Base-by-base conservation (phyloP, 176 grass and related monocot genomes). In the Panicum miliaceum region DNA sequence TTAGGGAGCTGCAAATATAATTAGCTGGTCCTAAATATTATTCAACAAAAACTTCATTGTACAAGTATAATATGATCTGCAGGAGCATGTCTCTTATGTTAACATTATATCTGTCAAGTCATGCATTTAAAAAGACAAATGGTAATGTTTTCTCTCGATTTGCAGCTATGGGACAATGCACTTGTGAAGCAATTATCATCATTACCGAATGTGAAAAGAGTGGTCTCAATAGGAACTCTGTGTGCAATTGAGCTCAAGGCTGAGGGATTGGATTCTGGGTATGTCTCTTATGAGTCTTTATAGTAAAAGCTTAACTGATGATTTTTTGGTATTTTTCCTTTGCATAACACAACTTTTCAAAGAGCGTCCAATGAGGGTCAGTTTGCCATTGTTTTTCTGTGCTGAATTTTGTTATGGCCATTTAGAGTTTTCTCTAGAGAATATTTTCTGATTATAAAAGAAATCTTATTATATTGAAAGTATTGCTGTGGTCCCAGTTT, bases 261-360 rank as follows among this genome's bases (percentile, higher is more conserved):
- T 75, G 83, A 95, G 74, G 93, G 91, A 76, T 89, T 88, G 75
- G 87, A 99, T 89, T 77, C 91, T 18, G 96, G 96, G 96, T 99
- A 99, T 79, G 89, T 25, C 37, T 52, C 12, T 58, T 38, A 78
- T 73, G n/a, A n/a, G n/a, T n/a, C n/a, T n/a, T n/a, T n/a, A n/a
- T n/a, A n/a, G n/a, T n/a, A n/a, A n/a, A n/a, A n/a, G 22, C 35
- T 71, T 67, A 7, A 16, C 18, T 67, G 7, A 40, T 40, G 2
- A 10, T n/a, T 52, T 62, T 23, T 63, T 64, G 35, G 18, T 57
- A 38, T 56, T 35, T 40, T 56, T 64, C n/a, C 54, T 67, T 75
- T 48, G 12, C 53, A 8, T 36, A 64, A 78, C 2, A 35, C 7
- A 19, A 9, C 26, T 32, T 15, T 13, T 42, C 67, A 1, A 34